Conservation (phyloP, 1,139 yeast genomes). For the Kodamaea suecica region DNA sequence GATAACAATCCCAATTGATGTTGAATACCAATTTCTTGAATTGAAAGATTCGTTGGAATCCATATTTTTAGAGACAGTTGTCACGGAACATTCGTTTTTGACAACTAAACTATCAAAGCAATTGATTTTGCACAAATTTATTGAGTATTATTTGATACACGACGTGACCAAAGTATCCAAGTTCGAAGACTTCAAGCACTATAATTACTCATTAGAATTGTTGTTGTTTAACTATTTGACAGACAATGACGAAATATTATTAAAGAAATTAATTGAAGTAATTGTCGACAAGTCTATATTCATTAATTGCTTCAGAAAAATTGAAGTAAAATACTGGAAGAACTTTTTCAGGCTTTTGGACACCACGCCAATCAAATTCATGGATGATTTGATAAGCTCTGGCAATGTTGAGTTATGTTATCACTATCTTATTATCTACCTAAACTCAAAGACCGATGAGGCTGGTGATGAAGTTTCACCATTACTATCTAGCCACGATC, state of each 20-base stretch:
- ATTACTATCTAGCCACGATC: conserved; percentile 28
- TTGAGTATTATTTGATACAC: conserved; percentile 37
- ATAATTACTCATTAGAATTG: conserved; percentile 40
- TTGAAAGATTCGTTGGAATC: conserved; percentile 22
- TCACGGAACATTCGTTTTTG: conserved; percentile 16
- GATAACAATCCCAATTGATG: conserved; percentile 15
- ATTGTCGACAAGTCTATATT: conserved; percentile 33
- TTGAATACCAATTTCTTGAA: conserved; percentile 7
- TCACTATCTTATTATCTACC: conserved; percentile 40
- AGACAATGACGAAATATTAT: conserved; percentile 13
- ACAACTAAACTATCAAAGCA: conserved; percentile 28
- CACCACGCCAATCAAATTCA: conserved; percentile 38
- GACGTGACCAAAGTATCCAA: conserved; percentile 20
- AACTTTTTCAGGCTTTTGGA: conserved; percentile 33
- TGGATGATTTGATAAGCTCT: conserved; percentile 34
- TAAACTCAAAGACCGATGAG: conserved; percentile 38
- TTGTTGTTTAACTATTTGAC: conserved; percentile 37
- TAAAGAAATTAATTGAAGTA: conserved; percentile 27
- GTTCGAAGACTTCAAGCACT: conserved; percentile 31
- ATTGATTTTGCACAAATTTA: conserved; percentile 36
- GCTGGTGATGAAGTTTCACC: conserved; percentile 8
- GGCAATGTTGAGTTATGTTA: conserved; percentile 42
- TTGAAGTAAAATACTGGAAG: conserved; percentile 42
- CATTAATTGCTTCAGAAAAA: conserved; percentile 43
- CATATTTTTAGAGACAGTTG: conserved; percentile 33